phyloP scores from a whole-genome alignment of 129 eudicot species.

The Rutidosis leptorrhynchoides region DNA sequence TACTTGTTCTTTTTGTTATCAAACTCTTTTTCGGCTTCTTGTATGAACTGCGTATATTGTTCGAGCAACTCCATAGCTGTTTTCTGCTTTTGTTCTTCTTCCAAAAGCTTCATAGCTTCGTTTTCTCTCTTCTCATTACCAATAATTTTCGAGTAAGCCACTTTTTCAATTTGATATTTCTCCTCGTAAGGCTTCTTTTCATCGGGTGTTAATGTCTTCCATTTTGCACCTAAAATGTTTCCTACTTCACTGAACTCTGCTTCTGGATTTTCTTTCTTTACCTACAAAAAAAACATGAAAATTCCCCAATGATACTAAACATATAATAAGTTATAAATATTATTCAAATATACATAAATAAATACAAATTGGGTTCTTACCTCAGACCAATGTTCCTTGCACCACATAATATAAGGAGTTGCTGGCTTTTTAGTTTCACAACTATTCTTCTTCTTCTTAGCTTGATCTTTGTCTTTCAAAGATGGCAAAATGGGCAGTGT shows the following conservation, averaged over 20 bases:
- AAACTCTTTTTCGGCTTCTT: constrained; percentile 60
- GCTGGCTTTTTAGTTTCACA: constrained; percentile 66
- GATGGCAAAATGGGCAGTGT: constrained; percentile 53
- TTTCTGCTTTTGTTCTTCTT: constrained; percentile 87
- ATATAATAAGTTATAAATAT: not conserved
- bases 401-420: constrained; percentile 80
- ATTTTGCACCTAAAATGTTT: constrained; percentile 65
- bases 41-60: constrained; percentile 72
- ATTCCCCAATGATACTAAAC: not conserved
- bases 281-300: constrained; percentile 38
- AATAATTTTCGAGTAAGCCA: constrained; percentile 64
- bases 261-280: constrained; percentile 75
- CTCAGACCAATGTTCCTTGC: constrained; percentile 89
- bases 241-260: constrained; percentile 80
- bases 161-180: constrained; percentile 71
- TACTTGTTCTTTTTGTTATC: constrained; percentile 77
- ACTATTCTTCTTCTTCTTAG: constrained; percentile 60
- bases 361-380: constrained; percentile 32
- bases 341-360: not conserved
- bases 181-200: constrained; percentile 97
- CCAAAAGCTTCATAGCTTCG: constrained; percentile 91
- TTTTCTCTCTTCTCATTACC: constrained; percentile 78
- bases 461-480: constrained; percentile 62
- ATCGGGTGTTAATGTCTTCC: constrained; percentile 80
- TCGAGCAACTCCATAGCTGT: constrained; percentile 95